Conservation (phyloP, 192 early-diverging fungal species). For the Coemansia sp. region DNA sequence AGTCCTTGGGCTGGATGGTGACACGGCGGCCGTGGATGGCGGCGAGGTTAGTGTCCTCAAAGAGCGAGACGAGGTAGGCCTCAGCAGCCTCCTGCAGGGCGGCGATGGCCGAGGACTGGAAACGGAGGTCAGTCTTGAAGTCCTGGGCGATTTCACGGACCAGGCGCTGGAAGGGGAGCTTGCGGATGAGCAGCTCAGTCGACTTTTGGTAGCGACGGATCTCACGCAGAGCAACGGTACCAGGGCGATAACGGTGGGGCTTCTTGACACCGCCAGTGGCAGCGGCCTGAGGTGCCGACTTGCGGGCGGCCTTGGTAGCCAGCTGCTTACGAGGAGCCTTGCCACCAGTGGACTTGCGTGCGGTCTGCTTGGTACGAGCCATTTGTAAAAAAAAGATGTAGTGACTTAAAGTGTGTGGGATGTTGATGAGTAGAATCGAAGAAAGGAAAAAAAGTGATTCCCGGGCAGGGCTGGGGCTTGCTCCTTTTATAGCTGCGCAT, state of each 20-base stretch:
- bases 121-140: slow-evolving; percentile 99
- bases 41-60: slow-evolving; percentile 99
- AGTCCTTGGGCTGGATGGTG: slow-evolving; percentile 99
- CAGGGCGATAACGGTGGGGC: slow-evolving; percentile 84
- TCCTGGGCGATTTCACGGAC: slow-evolving; percentile 99
- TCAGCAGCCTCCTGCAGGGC: slow-evolving; percentile 99
- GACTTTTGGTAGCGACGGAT: slow-evolving; percentile 96
- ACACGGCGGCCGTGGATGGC: slow-evolving; percentile 99
- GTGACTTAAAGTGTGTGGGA: background rate
- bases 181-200: slow-evolving; percentile 92
- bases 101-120: slow-evolving; percentile 99
- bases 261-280: slow-evolving; percentile 96
- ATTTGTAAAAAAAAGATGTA: slow-evolving; percentile 25
- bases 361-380: slow-evolving; percentile 91
- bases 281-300: slow-evolving; percentile 75
- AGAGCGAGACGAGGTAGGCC: slow-evolving; percentile 87
- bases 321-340: slow-evolving; percentile 99
- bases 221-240: slow-evolving; percentile 91
- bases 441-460: background rate
- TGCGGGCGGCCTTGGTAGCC: slow-evolving; percentile 96
- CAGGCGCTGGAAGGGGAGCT: slow-evolving; percentile 93
- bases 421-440: slow-evolving; percentile 4
- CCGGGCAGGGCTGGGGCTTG: background rate
- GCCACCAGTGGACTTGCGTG: slow-evolving; percentile 99
- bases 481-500: background rate